Conservation (phyloP, 2,329 filamentous ascomycete genomes). For the Colletotrichum karsti region DNA sequence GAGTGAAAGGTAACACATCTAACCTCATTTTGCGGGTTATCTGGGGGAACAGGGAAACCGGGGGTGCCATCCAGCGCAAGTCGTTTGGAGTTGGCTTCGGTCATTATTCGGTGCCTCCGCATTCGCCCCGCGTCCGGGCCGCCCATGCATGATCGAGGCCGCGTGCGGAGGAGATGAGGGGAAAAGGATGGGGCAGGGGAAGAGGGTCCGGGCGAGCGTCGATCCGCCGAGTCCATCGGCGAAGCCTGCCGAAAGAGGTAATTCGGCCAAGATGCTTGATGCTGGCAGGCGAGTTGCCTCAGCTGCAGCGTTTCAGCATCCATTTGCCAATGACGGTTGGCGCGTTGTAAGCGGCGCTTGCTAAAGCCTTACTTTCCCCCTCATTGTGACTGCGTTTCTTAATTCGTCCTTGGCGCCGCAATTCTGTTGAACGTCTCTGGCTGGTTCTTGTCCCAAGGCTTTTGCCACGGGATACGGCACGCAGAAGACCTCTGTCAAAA, state of each 20-base stretch:
- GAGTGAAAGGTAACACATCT: neutral
- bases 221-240: neutral
- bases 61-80: neutral
- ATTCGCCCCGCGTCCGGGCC: neutral
- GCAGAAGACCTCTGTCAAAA: neutral
- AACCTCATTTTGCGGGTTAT: neutral
- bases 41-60: neutral
- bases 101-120: neutral
- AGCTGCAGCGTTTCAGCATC: neutral
- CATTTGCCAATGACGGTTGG: constrained; percentile 8
- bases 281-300: neutral
- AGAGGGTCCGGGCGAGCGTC: neutral
- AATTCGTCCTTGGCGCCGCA: neutral
- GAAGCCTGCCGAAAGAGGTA: constrained; percentile 8
- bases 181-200: neutral
- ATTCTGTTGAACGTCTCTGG: neutral
- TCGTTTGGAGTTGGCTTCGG: neutral
- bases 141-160: neutral
- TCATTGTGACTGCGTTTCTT: neutral
- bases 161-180: constrained; percentile 6
- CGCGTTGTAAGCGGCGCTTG: constrained; percentile 4
- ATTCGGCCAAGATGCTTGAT: neutral
- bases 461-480: neutral
- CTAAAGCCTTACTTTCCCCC: neutral
- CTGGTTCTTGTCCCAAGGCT: neutral